Evolutionary conservation across 2,329 filamentous ascomycete species (phyloP).

Genomic region (Emydomyces testavorans): DNA sequence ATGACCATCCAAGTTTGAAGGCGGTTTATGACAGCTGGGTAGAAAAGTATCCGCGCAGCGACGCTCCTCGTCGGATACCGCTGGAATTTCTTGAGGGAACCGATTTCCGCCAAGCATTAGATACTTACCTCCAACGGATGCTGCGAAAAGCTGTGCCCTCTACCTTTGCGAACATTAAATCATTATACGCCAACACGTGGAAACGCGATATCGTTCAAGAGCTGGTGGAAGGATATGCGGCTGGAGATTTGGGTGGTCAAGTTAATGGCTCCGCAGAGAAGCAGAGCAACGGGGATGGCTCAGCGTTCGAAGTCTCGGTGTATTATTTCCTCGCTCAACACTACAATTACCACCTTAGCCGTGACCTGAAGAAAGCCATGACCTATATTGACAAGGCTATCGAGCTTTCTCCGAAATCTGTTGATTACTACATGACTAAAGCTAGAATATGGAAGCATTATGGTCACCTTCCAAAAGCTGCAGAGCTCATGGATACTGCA

Average conservation of each 20-base stretch:
- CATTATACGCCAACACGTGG: conserved; percentile 64
- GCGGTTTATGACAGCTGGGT: conserved; percentile 74
- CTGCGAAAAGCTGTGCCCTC: conserved; percentile 88
- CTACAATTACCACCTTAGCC: conserved; percentile 84
- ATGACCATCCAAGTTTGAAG: conserved; percentile 54
- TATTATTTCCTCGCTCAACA: conserved; percentile 94
- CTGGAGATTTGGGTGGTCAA: conserved; percentile 40
- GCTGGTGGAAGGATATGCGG: conserved; percentile 67
- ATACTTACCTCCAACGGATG: conserved; percentile 70
- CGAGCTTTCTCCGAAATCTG: conserved; percentile 62
- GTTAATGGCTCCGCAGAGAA: conserved; percentile 41
- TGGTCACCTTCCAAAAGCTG: conserved; percentile 66
- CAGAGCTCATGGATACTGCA: conserved; percentile 79
- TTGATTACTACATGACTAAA: conserved; percentile 91
- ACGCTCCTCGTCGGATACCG: conserved; percentile 75
- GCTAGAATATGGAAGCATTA: conserved; percentile 88
- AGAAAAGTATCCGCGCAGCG: conserved; percentile 66
- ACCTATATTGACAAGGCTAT: conserved; percentile 76
- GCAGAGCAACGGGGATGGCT: conserved; percentile 41
- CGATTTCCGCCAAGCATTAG: conserved; percentile 65
- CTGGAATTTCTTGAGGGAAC: conserved; percentile 79
- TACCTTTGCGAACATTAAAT: conserved; percentile 92
- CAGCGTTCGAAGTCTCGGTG: conserved; percentile 60
- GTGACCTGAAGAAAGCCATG: conserved; percentile 69
- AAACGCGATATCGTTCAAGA: conserved; percentile 70